Evolutionary conservation across 163 green algal genomes (phyloP).

Genomic region (Chlorella variabilis): DNA sequence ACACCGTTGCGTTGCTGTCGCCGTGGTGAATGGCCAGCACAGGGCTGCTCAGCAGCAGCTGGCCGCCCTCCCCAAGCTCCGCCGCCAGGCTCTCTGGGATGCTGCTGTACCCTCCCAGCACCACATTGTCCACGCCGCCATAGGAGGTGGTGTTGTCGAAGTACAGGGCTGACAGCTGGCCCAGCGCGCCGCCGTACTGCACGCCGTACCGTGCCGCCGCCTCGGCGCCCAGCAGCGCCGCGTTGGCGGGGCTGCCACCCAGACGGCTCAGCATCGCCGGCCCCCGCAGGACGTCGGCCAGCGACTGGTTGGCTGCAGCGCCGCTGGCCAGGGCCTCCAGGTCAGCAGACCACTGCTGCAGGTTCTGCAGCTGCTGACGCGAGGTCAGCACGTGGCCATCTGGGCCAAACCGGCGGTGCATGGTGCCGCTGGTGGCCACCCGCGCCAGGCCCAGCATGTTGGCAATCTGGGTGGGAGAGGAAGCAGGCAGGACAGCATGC

Average conservation of each 20-base stretch:
- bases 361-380: not conserved
- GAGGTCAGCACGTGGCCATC: not conserved
- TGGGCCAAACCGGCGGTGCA: not conserved
- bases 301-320: not conserved
- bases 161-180: conserved; percentile 14
- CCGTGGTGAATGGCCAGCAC: conserved; percentile 17
- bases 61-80: not conserved
- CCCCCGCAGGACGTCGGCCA: not conserved
- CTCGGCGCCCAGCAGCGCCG: not conserved
- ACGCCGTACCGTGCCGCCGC: not conserved
- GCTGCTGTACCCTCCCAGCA: not conserved
- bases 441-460: not conserved
- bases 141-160: conserved; percentile 6
- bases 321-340: not conserved
- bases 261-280: not conserved
- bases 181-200: not conserved
- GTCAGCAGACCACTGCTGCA: conserved; percentile 4
- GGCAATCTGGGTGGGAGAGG: not conserved
- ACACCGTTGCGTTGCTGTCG: conserved; percentile 17
- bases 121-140: not conserved
- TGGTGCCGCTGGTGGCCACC: not conserved
- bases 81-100: not conserved
- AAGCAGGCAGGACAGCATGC: no score
- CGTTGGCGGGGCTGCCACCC: not conserved
- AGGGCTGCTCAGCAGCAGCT: conserved; percentile 12